Base-by-base conservation (phyloP, 495 filamentous ascomycete genomes). In the Aeminium ludgeri region DNA sequence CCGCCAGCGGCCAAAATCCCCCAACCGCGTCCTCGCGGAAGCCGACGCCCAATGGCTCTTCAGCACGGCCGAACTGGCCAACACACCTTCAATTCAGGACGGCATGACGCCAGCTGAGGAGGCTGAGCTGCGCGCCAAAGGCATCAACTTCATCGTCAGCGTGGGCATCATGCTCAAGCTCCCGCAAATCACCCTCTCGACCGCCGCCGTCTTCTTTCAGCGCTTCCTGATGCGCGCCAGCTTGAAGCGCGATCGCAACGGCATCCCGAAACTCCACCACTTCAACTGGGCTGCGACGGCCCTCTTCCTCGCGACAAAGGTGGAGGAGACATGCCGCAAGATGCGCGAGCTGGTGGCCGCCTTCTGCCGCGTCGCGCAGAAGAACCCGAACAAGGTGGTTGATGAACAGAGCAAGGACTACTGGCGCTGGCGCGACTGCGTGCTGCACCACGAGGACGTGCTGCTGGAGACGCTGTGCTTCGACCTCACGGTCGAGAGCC, bases 321-420 rank as follows among this genome's bases (percentile, higher is more conserved):
- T 91, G 5, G 89, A 96, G 49, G 89, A 97, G 55, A 87, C 86
- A 54, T 83, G 82, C 53, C 80, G 86, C 20, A 91, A 89, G 51
- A 91, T 92, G 51, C 86, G 80, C 50, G 85, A 96, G 45, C 64
- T 97, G 25, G 82, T 97, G 42, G 73, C 92, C 17, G 82, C 86
- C 0, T 91, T 87, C 52, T 86, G 84, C 36, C 83, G 85, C 45
- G 86, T 94, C 11, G 91, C 87, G 20, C 87, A 92, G 56, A 96
- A 97, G 61, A 80, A 96, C 50, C 65, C 80, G 6, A 77, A 82
- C 51, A 69, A 92, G 39, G 59, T 80, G 10, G 79, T 97, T 18
- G 87, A 96, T 53, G 89, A 94, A 57, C 85, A 95, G 56, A 82
- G 77, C 31, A 95, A 93, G 48, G 89, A 96, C 47, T 97, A 82